Conservation (phyloP, 495 filamentous ascomycete genomes). For the Hypoxylon perforatum region DNA sequence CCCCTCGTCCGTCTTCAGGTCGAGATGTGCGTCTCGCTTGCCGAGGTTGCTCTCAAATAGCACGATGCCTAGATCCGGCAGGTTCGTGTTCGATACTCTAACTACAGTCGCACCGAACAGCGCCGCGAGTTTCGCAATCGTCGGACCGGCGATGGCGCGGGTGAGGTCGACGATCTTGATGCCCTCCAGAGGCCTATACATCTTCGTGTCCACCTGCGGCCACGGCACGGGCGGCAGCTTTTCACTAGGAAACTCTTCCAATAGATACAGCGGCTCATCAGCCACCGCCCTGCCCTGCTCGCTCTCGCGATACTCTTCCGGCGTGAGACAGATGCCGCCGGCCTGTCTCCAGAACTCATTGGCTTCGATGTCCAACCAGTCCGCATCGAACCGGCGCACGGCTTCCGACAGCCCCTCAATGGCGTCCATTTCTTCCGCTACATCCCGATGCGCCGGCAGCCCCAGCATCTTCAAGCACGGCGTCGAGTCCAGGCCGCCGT, state of each 20-base stretch:
- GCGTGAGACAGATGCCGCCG: conserved; percentile 60
- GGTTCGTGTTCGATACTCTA: conserved; percentile 64
- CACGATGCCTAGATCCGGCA: conserved; percentile 60
- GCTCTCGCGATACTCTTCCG: conserved; percentile 57
- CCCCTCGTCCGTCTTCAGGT: conserved; percentile 59
- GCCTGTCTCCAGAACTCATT: conserved; percentile 64
- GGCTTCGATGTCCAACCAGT: conserved; percentile 56
- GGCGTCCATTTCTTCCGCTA: conserved; percentile 44
- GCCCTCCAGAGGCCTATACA: conserved; percentile 62
- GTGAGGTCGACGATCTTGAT: conserved; percentile 71
- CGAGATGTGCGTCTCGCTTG: conserved; percentile 65
- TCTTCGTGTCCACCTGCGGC: conserved; percentile 48
- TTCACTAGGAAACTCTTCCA: conserved; percentile 46
- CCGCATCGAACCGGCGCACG: conserved; percentile 47
- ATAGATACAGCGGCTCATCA: conserved; percentile 60
- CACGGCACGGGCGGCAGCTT: conserved; percentile 50
- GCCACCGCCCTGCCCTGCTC: conserved; percentile 65
- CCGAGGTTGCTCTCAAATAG: conserved; percentile 66
- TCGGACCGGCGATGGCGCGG: conserved; percentile 69
- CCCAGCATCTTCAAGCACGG: conserved; percentile 55
- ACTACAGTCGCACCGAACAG: conserved; percentile 71
- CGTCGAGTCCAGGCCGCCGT: conserved; percentile 63
- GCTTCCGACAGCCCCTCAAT: conserved; percentile 42
- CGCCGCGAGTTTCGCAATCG: conserved; percentile 64
- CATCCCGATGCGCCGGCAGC: conserved; percentile 45